These are phyloP conservation scores for Plasmodium vinckei DNA, from an alignment of 169 alveolate species.

Conservation along the genomic window DNA sequence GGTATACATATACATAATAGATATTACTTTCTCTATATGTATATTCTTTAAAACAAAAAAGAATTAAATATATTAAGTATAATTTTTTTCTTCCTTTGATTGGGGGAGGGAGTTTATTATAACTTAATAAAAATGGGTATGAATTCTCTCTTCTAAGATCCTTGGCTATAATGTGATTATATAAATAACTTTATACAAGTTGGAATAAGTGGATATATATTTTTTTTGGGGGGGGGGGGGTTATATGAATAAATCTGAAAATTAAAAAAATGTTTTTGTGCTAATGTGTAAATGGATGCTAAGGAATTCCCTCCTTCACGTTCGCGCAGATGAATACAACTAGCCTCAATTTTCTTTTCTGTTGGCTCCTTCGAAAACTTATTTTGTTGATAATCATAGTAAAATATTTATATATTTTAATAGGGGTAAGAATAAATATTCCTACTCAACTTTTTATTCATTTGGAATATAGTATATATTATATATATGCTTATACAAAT, in stretches of 20 bases:
- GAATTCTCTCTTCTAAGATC: too few relatives aligned
- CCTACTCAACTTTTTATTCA: slow-evolving; percentile 20
- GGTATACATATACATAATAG: too few relatives aligned
- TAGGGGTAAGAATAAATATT: slow-evolving; percentile 19
- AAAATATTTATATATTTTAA: slow-evolving; percentile 34
- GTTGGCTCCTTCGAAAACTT: slow-evolving; percentile 50
- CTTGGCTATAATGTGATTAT: too few relatives aligned
- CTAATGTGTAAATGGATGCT: slow-evolving; percentile 7
- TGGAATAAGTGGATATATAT: too few relatives aligned
- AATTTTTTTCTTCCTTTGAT: too few relatives aligned
- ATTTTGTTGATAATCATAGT: slow-evolving; percentile 61
- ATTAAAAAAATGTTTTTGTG: background rate
- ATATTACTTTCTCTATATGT: too few relatives aligned
- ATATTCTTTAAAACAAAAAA: too few relatives aligned
- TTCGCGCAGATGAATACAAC: slow-evolving; percentile 54
- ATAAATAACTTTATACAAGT: too few relatives aligned
- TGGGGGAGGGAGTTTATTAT: too few relatives aligned
- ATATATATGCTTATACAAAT: slow-evolving; percentile 7
- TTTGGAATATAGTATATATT: background rate
- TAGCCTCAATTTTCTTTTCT: slow-evolving; percentile 51
- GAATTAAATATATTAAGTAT: too few relatives aligned
- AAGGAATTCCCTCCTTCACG: slow-evolving; percentile 75
- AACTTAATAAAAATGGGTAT: too few relatives aligned
- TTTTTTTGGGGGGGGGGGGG: too few relatives aligned
- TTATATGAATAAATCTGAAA: background rate